Conservation (phyloP, 139 green algal genomes). For the Micromonas commoda region DNA sequence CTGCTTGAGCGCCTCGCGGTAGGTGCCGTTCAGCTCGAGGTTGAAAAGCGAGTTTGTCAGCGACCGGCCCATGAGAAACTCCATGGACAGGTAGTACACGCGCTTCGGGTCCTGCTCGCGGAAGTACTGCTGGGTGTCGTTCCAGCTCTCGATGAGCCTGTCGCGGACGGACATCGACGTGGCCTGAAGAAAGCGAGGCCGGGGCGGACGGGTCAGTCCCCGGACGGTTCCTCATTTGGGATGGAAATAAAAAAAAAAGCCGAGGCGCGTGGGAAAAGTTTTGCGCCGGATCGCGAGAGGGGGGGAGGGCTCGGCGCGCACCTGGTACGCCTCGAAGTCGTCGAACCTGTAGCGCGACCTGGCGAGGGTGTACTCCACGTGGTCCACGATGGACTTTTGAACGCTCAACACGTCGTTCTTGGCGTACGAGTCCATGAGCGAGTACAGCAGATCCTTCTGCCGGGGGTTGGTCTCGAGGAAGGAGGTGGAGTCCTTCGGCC, state of each 20-base stretch:
- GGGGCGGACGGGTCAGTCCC: neutral
- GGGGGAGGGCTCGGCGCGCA: slow-evolving; percentile 1
- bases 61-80: slow-evolving; percentile 95
- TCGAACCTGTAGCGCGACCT: slow-evolving; percentile 89
- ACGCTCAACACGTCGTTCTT: slow-evolving; percentile 92
- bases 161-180: slow-evolving; percentile 80
- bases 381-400: slow-evolving; percentile 92
- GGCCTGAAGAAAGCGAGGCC: slow-evolving; percentile 40
- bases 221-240: neutral
- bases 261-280: no score
- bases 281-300: neutral
- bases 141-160: slow-evolving; percentile 95
- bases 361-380: slow-evolving; percentile 98
- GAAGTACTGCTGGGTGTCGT: slow-evolving; percentile 95
- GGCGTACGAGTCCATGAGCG: slow-evolving; percentile 91
- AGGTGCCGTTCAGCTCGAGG: slow-evolving; percentile 73
- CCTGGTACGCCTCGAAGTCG: slow-evolving; percentile 87
- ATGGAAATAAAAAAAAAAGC: neutral
- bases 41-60: slow-evolving; percentile 93
- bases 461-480: neutral
- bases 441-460: slow-evolving; percentile 56
- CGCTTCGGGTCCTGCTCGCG: slow-evolving; percentile 82
- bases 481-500: neutral
- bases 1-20: slow-evolving; percentile 69
- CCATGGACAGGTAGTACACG: slow-evolving; percentile 96